These are phyloP conservation scores for Saccharum hybrid DNA, from an alignment of 202 grass and related monocot genomes.

Conservation along the genomic window DNA sequence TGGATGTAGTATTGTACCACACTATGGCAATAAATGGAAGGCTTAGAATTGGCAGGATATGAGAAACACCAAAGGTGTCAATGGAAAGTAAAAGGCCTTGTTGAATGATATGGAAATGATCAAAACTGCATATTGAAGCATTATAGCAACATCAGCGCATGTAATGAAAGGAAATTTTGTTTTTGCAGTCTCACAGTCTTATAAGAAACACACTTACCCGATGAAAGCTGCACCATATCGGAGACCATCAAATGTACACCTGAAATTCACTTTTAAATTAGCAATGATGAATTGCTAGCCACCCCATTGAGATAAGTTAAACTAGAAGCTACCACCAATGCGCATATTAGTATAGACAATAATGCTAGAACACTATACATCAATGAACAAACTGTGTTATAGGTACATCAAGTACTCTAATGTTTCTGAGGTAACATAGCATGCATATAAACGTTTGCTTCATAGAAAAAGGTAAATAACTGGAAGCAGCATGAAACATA, in stretches of 20 bases:
- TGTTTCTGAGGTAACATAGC: not conserved
- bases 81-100: constrained; percentile 86
- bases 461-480: not conserved
- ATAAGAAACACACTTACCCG: constrained; percentile 58
- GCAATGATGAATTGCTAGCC: constrained; percentile 28
- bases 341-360: constrained; percentile 27
- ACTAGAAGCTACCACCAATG: constrained; percentile 1
- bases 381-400: constrained; percentile 10
- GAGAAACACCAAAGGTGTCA: constrained; percentile 92
- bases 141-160: constrained; percentile 17
- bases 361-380: not conserved
- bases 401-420: not conserved
- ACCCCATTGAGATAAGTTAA: constrained; percentile 40
- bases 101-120: constrained; percentile 86
- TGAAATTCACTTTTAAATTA: constrained; percentile 49
- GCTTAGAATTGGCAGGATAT: constrained; percentile 80
- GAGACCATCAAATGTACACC: constrained; percentile 97
- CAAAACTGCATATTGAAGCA: constrained; percentile 66
- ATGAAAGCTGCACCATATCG: constrained; percentile 95
- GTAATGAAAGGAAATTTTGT: constrained; percentile 21
- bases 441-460: constrained; percentile 3
- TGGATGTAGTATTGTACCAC: constrained; percentile 42
- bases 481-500: constrained; percentile 48
- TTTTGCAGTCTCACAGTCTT: constrained; percentile 4
- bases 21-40: constrained; percentile 77